A percentile compares a stretch with the other conserved stretches of the same genome.
phyloP scores from a whole-genome alignment of 495 filamentous ascomycete species.

The Xylaria cubensis region DNA sequence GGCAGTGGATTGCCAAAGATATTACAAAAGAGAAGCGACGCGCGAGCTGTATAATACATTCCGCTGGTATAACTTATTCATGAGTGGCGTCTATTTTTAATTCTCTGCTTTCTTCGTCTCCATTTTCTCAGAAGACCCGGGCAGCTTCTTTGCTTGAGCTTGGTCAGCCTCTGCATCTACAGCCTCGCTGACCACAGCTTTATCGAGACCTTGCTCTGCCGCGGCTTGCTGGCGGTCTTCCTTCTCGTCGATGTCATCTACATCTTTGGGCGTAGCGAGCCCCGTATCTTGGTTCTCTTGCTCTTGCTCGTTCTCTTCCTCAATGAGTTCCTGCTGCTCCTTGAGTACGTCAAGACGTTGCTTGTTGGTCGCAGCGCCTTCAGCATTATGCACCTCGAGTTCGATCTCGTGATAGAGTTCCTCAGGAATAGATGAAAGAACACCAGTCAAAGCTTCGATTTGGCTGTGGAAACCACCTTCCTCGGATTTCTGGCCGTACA shows the following conservation, averaged over 20 bases:
- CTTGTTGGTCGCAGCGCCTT: constrained; percentile 98
- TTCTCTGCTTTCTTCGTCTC: constrained; percentile 36
- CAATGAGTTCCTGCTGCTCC: constrained; percentile 98
- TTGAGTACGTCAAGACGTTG: constrained; percentile 98
- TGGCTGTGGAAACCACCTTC: constrained; percentile 85
- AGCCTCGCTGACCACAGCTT: constrained; percentile 51
- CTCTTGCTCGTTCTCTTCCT: constrained; percentile 94
- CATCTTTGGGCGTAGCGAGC: constrained; percentile 79
- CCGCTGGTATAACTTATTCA: constrained; percentile 21
- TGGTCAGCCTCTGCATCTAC: constrained; percentile 52
- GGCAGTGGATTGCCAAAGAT: constrained; percentile 30
- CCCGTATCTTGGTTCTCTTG: constrained; percentile 70
- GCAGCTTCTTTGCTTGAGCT: constrained; percentile 32
- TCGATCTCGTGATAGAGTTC: constrained; percentile 99
- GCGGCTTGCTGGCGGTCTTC: constrained; percentile 55
- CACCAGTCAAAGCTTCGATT: constrained; percentile 90
- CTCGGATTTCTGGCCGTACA: constrained; percentile 78
- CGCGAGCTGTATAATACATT: constrained; percentile 24
- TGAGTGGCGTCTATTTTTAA: constrained; percentile 19
- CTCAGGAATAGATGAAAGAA: constrained; percentile 93
- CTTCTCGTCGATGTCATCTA: constrained; percentile 80
- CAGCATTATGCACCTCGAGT: constrained; percentile 94
- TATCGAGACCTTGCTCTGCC: constrained; percentile 45
- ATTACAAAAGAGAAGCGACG: constrained; percentile 40
- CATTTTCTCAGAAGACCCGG: constrained; percentile 27